Evolutionary conservation across 2,329 filamentous ascomycete genomes (phyloP).

Genomic region (Phaeosphaeria sp.): DNA sequence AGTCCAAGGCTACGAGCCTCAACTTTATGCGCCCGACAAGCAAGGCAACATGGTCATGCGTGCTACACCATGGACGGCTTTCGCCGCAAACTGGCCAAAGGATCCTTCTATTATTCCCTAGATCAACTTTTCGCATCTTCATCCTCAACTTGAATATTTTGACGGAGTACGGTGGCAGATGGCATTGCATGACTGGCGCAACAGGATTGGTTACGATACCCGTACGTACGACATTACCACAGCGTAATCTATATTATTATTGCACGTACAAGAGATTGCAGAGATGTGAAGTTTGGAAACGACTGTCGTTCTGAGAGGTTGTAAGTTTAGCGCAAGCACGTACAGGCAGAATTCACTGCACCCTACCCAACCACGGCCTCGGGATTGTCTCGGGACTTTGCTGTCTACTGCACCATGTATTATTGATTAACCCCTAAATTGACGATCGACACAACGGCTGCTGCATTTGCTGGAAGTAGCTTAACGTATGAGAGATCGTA

Average conservation of each 20-base stretch:
- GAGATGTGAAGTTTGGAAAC: background rate
- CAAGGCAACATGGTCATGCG: constrained; percentile 37
- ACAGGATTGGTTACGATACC: constrained; percentile 23
- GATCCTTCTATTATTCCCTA: constrained; percentile 40
- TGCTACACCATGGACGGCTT: constrained; percentile 42
- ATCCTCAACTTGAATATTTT: background rate
- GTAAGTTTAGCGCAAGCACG: background rate
- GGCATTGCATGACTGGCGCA: constrained; percentile 23
- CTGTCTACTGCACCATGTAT: background rate
- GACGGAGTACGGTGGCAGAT: constrained; percentile 3
- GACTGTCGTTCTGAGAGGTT: background rate
- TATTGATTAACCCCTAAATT: background rate
- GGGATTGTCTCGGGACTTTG: background rate
- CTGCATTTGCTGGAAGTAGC: background rate
- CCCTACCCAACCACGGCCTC: background rate
- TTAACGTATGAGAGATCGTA: background rate
- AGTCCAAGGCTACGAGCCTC: constrained; percentile 39
- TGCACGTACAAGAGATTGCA: background rate
- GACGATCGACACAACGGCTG: background rate
- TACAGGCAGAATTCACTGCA: background rate
- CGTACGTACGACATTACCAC: constrained; percentile 13
- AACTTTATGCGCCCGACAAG: constrained; percentile 32
- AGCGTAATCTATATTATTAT: constrained; percentile 4
- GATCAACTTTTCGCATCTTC: background rate
- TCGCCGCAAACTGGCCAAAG: constrained; percentile 43